Percentiles rank a stretch among this genome's conserved stretches.
Conservation (phyloP, 2,329 filamentous ascomycete species). For the Aspergillus ibericus region DNA sequence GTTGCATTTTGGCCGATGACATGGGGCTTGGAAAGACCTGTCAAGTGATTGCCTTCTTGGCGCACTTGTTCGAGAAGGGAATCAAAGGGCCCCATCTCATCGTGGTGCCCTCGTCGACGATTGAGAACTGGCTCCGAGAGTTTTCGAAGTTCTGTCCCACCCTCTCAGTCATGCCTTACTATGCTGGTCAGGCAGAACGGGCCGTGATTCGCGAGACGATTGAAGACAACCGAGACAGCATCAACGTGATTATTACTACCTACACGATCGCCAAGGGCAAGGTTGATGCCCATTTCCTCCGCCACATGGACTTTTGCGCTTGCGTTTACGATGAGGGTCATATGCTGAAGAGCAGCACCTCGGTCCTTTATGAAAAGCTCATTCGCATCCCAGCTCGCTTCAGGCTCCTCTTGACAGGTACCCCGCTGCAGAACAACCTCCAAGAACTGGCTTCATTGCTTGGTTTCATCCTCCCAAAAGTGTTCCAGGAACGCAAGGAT, state of each 20-base stretch:
- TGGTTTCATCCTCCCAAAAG: conserved; percentile 85
- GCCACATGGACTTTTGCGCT: conserved; percentile 56
- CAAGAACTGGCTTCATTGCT: conserved; percentile 87
- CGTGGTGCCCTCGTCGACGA: conserved; percentile 86
- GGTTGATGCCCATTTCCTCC: conserved; percentile 63
- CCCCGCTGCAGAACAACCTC: conserved; percentile 93
- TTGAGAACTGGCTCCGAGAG: conserved; percentile 94
- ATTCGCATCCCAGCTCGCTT: conserved; percentile 77
- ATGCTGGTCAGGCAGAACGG: conserved; percentile 68
- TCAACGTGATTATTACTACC: conserved; percentile 71
- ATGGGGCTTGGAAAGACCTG: conserved; percentile 97
- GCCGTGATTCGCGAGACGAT: conserved; percentile 67
- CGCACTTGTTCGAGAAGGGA: conserved; percentile 72
- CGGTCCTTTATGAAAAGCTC: conserved; percentile 76
- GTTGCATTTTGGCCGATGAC: conserved; percentile 92
- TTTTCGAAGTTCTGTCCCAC: conserved; percentile 82
- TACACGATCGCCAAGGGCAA: conserved; percentile 66
- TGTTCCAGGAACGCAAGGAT: conserved; percentile 76
- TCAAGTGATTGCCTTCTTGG: conserved; percentile 89
- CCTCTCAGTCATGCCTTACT: conserved; percentile 70
- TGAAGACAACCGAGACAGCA: conserved; percentile 61
- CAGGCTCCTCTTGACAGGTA: conserved; percentile 83
- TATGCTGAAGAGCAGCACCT: conserved; percentile 83
- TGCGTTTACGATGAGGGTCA: conserved; percentile 94
- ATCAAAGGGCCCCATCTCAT: conserved; percentile 74